Evolutionary conservation across 345 rosid genomes (phyloP).

Genomic region (Odontarrhena argentea): DNA sequence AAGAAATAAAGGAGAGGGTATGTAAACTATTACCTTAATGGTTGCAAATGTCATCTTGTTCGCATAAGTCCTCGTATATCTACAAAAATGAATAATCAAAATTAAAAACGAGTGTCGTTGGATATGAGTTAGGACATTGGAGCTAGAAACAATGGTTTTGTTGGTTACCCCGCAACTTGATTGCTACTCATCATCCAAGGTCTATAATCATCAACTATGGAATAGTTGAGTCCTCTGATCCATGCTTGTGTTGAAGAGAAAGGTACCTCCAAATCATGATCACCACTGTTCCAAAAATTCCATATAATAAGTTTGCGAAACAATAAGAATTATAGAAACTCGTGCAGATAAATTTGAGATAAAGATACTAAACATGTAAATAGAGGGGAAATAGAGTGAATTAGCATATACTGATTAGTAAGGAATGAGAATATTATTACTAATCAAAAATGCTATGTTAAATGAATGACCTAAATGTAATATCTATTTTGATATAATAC

Average conservation of each 20-base stretch:
- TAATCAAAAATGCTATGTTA: too few species aligned
- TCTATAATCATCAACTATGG: slow-evolving; percentile 63
- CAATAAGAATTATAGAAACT: too few species aligned
- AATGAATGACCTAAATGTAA: too few species aligned
- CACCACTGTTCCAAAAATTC: slow-evolving; percentile 52
- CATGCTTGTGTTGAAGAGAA: slow-evolving; percentile 63
- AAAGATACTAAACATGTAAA: too few species aligned
- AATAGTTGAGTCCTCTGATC: slow-evolving; percentile 57
- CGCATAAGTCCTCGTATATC: slow-evolving; percentile 54
- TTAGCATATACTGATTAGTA: too few species aligned
- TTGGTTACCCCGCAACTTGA: slow-evolving; percentile 55
- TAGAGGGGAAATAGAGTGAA: too few species aligned
- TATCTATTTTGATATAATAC: too few species aligned
- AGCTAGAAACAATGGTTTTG: not conserved
- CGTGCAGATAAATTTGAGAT: too few species aligned
- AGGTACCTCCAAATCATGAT: slow-evolving; percentile 60
- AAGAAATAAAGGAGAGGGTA: not conserved
- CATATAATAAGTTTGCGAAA: not conserved
- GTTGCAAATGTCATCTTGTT: slow-evolving; percentile 77
- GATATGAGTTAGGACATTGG: not conserved
- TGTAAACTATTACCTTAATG: slow-evolving; percentile 49
- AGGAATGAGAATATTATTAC: too few species aligned
- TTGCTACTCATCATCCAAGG: slow-evolving; percentile 50
- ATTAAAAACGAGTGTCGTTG: not conserved
- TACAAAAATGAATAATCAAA: not conserved